phyloP scores from a whole-genome alignment of 345 rosid species.

The Bruguiera sexangula region DNA sequence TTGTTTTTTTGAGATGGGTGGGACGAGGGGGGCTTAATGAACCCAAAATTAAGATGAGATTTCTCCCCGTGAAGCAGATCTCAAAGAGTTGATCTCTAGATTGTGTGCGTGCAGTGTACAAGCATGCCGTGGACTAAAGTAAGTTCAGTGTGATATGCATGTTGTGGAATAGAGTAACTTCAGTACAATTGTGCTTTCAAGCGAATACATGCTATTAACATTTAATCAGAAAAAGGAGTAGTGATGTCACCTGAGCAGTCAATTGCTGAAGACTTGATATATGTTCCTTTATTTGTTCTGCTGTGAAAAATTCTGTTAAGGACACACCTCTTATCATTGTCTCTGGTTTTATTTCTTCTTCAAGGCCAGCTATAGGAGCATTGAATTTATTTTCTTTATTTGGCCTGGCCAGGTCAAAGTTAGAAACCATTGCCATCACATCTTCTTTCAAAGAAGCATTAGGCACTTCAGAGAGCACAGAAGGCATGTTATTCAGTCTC shows the following conservation, averaged over 20 bases:
- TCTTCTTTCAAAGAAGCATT: constrained; percentile 17
- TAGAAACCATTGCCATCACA: not conserved
- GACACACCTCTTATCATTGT: constrained; percentile 34
- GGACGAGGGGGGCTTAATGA: no score
- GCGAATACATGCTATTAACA: no score
- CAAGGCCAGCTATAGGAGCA: constrained; percentile 11
- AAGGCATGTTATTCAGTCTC: not conserved
- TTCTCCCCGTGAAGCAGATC: no score
- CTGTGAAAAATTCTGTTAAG: constrained; percentile 41
- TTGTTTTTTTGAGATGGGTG: no score
- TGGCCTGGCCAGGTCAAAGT: constrained; percentile 7
- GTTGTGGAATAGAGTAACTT: no score
- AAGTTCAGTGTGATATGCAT: no score
- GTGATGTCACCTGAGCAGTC: constrained; percentile 32
- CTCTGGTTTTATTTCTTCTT: constrained; percentile 13
- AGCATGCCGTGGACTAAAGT: no score
- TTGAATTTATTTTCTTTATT: constrained; percentile 5
- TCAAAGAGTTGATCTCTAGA: no score
- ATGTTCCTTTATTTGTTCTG: constrained; percentile 42
- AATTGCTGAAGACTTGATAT: constrained; percentile 38
- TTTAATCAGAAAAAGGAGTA: not conserved
- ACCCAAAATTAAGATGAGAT: no score
- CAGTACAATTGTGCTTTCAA: no score
- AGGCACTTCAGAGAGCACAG: constrained; percentile 17
- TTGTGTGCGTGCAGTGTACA: no score